Percentiles rank a stretch among this genome's conserved stretches.
Evolutionary conservation across 306 rosid species (phyloP).

Genomic region (Rosa chinensis): DNA sequence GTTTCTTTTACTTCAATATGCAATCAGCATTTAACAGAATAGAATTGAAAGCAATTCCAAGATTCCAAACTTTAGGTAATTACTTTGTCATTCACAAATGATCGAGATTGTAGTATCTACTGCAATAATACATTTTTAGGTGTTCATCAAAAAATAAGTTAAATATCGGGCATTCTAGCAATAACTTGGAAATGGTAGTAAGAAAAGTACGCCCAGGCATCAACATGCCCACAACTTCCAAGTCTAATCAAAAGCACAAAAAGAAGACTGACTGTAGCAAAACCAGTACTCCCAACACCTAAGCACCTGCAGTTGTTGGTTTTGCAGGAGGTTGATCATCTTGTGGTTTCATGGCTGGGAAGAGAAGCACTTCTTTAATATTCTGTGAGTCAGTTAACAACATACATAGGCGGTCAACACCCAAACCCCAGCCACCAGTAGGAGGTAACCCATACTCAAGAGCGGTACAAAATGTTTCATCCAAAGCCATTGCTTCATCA

Average conservation of each 20-base stretch:
- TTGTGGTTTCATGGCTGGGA: conserved; percentile 95
- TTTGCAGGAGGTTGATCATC: conserved; percentile 46
- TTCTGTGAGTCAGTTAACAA: conserved; percentile 81
- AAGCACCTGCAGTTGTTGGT: conserved; percentile 25
- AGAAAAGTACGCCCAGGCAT: background rate
- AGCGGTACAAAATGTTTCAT: conserved; percentile 83
- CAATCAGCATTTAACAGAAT: background rate
- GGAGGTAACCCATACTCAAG: conserved; percentile 98
- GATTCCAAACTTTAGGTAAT: background rate
- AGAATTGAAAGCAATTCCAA: background rate
- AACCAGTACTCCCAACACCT: background rate
- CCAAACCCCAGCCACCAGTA: conserved; percentile 97
- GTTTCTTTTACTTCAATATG: too few relatives aligned
- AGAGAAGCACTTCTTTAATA: conserved; percentile 94
- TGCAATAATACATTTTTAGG: background rate
- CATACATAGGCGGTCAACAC: conserved; percentile 86
- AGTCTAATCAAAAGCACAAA: background rate
- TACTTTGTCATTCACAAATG: background rate
- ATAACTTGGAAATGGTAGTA: background rate
- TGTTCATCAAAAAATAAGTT: background rate
- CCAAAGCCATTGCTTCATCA: conserved; percentile 93
- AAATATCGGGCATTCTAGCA: background rate
- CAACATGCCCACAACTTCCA: background rate
- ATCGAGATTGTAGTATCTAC: background rate
- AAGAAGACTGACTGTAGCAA: background rate